Percentiles rank a stretch among this genome's conserved stretches.
These are phyloP conservation scores for Lipomyces sp. DNA, from an alignment of 805 yeast species.

Conservation along the genomic window DNA sequence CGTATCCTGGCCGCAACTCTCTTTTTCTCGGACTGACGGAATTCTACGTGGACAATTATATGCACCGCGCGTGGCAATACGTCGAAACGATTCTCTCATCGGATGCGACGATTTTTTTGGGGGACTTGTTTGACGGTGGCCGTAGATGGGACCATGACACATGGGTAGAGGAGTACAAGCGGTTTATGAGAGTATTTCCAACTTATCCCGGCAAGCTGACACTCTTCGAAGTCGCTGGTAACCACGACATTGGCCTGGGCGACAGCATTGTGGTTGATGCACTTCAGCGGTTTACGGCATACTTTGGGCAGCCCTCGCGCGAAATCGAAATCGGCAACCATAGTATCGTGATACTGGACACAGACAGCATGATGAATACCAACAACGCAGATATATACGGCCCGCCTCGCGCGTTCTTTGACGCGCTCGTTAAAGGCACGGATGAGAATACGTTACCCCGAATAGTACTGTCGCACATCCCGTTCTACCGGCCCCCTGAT, in stretches of 20 bases:
- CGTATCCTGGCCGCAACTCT: conserved; percentile 75
- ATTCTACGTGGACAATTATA: conserved; percentile 73
- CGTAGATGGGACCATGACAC: conserved; percentile 73
- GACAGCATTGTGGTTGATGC: conserved; percentile 64
- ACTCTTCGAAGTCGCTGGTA: conserved; percentile 67
- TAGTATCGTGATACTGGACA: conserved; percentile 75
- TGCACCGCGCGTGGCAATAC: conserved; percentile 71
- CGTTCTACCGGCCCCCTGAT: conserved; percentile 71
- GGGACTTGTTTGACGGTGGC: conserved; percentile 95
- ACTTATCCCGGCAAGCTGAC: conserved; percentile 44
- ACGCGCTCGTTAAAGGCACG: conserved; percentile 33
- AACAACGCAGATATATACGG: conserved; percentile 51
- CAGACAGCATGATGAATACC: conserved; percentile 77
- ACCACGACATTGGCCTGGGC: conserved; percentile 96
- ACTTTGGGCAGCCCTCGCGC: conserved; percentile 73
- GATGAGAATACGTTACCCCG: conserved; percentile 55
- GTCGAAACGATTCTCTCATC: conserved; percentile 68
- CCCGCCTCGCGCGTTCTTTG: conserved; percentile 60
- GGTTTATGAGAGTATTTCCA: conserved; percentile 74
- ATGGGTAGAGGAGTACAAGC: conserved; percentile 72
- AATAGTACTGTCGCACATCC: conserved; percentile 83
- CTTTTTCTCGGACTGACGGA: conserved; percentile 60
- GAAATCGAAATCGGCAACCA: conserved; percentile 65
- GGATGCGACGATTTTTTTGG: conserved; percentile 76
- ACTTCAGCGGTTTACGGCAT: conserved; percentile 64